A percentile compares a stretch with the other conserved stretches of the same genome.
Conservation (phyloP, 805 yeast genomes). For the Millerago galiae region DNA sequence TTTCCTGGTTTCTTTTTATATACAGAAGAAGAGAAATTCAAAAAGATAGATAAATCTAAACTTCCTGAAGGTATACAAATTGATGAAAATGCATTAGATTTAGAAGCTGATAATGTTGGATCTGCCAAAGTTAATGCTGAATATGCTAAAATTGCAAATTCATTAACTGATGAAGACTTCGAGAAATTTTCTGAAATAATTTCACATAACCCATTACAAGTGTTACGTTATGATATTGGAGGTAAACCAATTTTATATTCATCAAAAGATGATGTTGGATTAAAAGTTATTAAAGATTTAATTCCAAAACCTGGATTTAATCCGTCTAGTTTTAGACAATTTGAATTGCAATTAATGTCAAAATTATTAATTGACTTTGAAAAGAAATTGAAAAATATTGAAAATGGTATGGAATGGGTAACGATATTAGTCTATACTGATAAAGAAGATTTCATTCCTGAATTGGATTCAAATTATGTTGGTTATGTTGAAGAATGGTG, state of each 20-base stretch:
- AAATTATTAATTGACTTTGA: slow-evolving; percentile 83
- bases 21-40: slow-evolving; percentile 64
- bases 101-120: slow-evolving; percentile 30
- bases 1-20: slow-evolving; percentile 65
- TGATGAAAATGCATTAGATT: slow-evolving; percentile 42
- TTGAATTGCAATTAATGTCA: slow-evolving; percentile 94
- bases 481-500: slow-evolving; percentile 78
- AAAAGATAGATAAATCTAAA: slow-evolving; percentile 32
- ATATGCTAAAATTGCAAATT: slow-evolving; percentile 41
- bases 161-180: slow-evolving; percentile 59
- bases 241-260: slow-evolving; percentile 75
- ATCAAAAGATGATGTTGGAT: slow-evolving; percentile 44
- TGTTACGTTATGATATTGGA: slow-evolving; percentile 75
- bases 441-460: slow-evolving; percentile 53
- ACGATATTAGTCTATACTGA: slow-evolving; percentile 82
- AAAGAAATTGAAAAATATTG: slow-evolving; percentile 32
- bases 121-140: slow-evolving; percentile 30
- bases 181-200: slow-evolving; percentile 71
- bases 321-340: slow-evolving; percentile 53
- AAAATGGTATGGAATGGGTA: slow-evolving; percentile 96
- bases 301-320: slow-evolving; percentile 58
- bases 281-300: slow-evolving; percentile 31
- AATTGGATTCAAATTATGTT: slow-evolving; percentile 55
- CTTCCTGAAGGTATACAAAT: slow-evolving; percentile 50
- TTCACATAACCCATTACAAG: slow-evolving; percentile 80